Conservation (phyloP, 192 early-diverging fungal species). For the Phycomyces blakesleeanus region DNA sequence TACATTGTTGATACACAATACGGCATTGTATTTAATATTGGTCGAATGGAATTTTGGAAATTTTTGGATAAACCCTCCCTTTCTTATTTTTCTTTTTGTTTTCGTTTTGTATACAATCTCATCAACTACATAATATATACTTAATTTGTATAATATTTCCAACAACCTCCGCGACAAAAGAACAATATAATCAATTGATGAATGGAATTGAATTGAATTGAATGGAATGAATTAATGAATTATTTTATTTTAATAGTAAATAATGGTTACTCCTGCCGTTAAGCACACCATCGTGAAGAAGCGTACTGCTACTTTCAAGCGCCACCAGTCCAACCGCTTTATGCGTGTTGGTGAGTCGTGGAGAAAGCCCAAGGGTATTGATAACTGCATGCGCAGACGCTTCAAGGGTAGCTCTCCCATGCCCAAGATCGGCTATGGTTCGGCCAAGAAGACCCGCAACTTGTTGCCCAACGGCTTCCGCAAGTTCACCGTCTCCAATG, state of each 20-base stretch:
- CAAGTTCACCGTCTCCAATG: constrained; percentile 95
- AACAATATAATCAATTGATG: too few relatives aligned
- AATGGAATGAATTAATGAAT: too few relatives aligned
- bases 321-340: constrained; percentile 99
- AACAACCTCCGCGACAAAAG: too few relatives aligned
- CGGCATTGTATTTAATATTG: too few relatives aligned
- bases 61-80: too few relatives aligned
- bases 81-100: too few relatives aligned
- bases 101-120: too few relatives aligned
- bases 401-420: constrained; percentile 97
- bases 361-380: constrained; percentile 99
- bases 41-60: too few relatives aligned
- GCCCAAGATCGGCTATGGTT: constrained; percentile 99
- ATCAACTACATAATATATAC: too few relatives aligned
- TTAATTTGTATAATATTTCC: too few relatives aligned
- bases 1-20: too few relatives aligned
- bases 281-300: constrained; percentile 99
- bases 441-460: constrained; percentile 94
- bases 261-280: constrained; percentile 93
- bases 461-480: constrained; percentile 98
- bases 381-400: constrained; percentile 94
- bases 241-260: constrained; percentile 12
- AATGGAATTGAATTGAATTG: too few relatives aligned
- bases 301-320: constrained; percentile 94
- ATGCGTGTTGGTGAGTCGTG: constrained; percentile 87